A percentile compares a stretch with the other conserved stretches of the same genome.
These are phyloP conservation scores for Jaltomata sinuosa DNA, from an alignment of 257 asterid species.

Conservation along the genomic window DNA sequence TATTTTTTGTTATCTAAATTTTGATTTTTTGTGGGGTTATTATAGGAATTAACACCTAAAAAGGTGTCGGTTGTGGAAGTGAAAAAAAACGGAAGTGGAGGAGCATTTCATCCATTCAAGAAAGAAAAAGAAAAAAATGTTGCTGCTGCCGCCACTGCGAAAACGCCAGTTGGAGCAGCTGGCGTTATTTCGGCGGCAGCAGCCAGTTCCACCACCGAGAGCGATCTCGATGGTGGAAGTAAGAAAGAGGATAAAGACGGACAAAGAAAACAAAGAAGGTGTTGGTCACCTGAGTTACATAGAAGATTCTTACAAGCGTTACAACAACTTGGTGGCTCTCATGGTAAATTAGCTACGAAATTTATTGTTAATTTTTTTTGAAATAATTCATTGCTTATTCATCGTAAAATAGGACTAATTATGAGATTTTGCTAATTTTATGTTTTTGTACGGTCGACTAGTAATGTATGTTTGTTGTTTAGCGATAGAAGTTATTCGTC, in stretches of 20 bases:
- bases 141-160: not conserved
- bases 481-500: not conserved
- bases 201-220: slow-evolving; percentile 34
- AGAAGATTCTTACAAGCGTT: slow-evolving; percentile 53
- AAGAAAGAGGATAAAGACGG: slow-evolving; percentile 40
- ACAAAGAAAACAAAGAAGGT: slow-evolving; percentile 45
- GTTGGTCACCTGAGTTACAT: slow-evolving; percentile 67
- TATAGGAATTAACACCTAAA: slow-evolving; percentile 23
- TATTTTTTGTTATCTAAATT: not conserved
- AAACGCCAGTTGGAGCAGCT: not conserved
- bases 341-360: slow-evolving; percentile 20
- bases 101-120: slow-evolving; percentile 49
- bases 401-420: too few species aligned
- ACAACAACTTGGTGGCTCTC: slow-evolving; percentile 59
- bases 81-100: slow-evolving; percentile 31
- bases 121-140: slow-evolving; percentile 27
- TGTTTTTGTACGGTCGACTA: too few species aligned
- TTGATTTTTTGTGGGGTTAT: not conserved
- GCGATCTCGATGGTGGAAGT: not conserved
- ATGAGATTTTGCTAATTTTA: too few species aligned
- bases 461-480: not conserved
- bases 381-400: too few species aligned
- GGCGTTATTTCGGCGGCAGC: slow-evolving; percentile 13
- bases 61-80: slow-evolving; percentile 29
- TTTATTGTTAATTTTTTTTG: too few species aligned